Conservation (phyloP, 768 basidiomycete species). For the Mycena filopes region DNA sequence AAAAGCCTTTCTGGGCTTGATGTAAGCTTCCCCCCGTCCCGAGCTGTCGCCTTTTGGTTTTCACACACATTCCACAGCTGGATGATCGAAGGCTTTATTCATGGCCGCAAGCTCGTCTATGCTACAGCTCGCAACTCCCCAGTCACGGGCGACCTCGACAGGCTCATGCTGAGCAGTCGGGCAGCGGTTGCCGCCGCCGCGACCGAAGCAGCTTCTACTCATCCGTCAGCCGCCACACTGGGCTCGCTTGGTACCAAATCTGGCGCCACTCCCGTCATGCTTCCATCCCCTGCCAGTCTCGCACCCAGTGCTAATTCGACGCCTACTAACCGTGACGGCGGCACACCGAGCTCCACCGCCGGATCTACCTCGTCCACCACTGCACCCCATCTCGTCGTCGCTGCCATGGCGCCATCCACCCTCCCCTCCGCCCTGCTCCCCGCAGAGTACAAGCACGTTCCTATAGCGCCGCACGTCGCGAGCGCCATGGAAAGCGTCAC, state of each 20-base stretch:
- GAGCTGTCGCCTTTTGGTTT: constrained; percentile 42
- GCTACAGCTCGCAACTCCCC: constrained; percentile 45
- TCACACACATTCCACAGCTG: constrained; percentile 56
- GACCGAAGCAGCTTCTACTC: constrained; percentile 47
- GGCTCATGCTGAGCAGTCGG: constrained; percentile 46
- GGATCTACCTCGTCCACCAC: constrained; percentile 46
- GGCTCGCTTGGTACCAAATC: constrained; percentile 48
- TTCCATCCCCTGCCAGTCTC: constrained; percentile 82
- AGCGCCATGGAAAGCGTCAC: constrained; percentile 56
- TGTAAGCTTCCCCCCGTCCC: constrained; percentile 65
- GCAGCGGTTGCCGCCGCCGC: constrained; percentile 55
- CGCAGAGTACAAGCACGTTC: constrained; percentile 46
- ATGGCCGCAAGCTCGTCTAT: constrained; percentile 61
- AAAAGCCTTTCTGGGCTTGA: constrained; percentile 79
- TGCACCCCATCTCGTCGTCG: constrained; percentile 44
- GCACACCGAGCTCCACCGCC: constrained; percentile 58
- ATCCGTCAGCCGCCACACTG: constrained; percentile 35
- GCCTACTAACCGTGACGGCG: constrained; percentile 68
- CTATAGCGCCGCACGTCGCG: constrained; percentile 55
- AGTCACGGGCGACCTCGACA: constrained; percentile 54
- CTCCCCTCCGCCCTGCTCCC: constrained; percentile 53
- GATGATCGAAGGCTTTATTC: constrained; percentile 84
- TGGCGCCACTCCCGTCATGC: constrained; percentile 73
- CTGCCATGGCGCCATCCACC: constrained; percentile 43
- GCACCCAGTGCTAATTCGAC: constrained; percentile 82